These are phyloP conservation scores for Chaetomiaceae sp. DNA, from an alignment of 2,329 filamentous ascomycete genomes.

Conservation along the genomic window DNA sequence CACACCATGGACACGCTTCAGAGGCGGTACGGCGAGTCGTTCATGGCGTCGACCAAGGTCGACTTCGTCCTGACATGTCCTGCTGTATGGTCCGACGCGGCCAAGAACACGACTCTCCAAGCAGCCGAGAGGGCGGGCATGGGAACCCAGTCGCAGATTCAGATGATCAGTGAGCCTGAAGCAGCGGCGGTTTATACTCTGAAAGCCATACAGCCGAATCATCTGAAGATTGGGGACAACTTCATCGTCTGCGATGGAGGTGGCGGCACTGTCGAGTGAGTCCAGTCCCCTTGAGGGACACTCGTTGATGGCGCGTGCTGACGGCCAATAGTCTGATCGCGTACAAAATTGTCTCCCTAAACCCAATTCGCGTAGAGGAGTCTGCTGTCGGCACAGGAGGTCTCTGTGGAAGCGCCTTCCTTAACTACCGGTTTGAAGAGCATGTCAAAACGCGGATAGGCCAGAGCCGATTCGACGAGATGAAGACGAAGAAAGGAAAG, in stretches of 20 bases:
- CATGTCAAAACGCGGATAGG: conserved; percentile 67
- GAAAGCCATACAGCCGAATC: conserved; percentile 73
- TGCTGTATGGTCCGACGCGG: conserved; percentile 78
- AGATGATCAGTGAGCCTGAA: conserved; percentile 78
- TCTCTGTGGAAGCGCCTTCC: conserved; percentile 71
- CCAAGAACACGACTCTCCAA: conserved; percentile 77
- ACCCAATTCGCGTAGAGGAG: conserved; percentile 69
- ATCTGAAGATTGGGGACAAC: conserved; percentile 63
- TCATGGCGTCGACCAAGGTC: conserved; percentile 70
- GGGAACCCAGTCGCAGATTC: conserved; percentile 64
- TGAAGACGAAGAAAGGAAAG: conserved; percentile 73
- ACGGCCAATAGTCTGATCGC: conserved; percentile 57
- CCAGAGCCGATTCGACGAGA: conserved; percentile 62
- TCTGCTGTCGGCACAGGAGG: conserved; percentile 75
- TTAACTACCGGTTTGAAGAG: conserved; percentile 79
- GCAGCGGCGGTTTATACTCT: conserved; percentile 76
- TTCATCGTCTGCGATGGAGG: conserved; percentile 61
- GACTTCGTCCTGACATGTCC: conserved; percentile 79
- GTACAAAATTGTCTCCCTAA: conserved; percentile 72
- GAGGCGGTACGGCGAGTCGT: conserved; percentile 69
- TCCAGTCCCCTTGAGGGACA: too few relatives aligned
- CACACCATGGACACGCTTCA: conserved; percentile 77
- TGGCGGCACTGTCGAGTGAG: conserved; percentile 64
- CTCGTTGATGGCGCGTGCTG: too few relatives aligned
- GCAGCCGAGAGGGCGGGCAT: conserved; percentile 76